Evolutionary conservation across 352 stramenopile genomes (phyloP).

Genomic region (Pythium scleroteichum): DNA sequence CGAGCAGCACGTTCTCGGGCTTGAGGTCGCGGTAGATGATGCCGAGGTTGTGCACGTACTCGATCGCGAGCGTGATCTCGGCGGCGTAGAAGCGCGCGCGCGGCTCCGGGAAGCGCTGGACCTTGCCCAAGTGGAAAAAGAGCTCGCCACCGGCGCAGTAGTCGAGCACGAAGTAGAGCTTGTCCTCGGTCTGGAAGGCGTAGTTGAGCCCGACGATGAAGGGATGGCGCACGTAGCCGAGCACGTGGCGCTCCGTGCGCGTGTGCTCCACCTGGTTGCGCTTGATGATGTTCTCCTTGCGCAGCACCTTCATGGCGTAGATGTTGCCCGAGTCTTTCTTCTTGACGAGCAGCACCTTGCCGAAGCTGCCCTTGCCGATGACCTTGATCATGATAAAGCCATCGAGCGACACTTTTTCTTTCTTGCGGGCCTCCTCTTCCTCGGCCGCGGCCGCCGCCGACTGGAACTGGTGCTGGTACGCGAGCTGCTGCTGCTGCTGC

Average conservation of each 20-base stretch:
- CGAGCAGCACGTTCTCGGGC: conserved; percentile 93
- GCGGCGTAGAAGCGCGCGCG: conserved; percentile 96
- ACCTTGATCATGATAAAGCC: conserved; percentile 97
- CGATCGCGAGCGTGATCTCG: conserved; percentile 96
- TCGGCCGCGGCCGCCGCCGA: conserved; percentile 27
- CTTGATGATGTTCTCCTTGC: conserved; percentile 99
- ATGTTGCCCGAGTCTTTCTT: conserved; percentile 92
- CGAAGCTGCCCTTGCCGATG: conserved; percentile 95
- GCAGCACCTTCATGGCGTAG: conserved; percentile 99
- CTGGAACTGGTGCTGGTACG: conserved; percentile 51
- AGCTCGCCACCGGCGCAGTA: conserved; percentile 97
- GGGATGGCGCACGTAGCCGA: conserved; percentile 96
- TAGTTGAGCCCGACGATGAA: conserved; percentile 97
- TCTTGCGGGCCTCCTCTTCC: conserved; percentile 38
- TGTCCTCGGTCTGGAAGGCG: conserved; percentile 96
- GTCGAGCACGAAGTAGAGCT: conserved; percentile 99
- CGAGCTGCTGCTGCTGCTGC: conserved; percentile 46
- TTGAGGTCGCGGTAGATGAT: conserved; percentile 80
- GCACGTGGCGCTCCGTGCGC: conserved; percentile 96
- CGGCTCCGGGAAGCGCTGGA: conserved; percentile 94
- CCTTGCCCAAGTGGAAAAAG: conserved; percentile 91
- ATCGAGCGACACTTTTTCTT: conserved; percentile 87
- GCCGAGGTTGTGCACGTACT: conserved; percentile 91
- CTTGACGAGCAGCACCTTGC: conserved; percentile 96
- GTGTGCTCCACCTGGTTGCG: conserved; percentile 99